Percentiles rank a stretch among this genome's conserved stretches.
Conservation (phyloP, 768 basidiomycete species). For the Artomyces pyxidatus region DNA sequence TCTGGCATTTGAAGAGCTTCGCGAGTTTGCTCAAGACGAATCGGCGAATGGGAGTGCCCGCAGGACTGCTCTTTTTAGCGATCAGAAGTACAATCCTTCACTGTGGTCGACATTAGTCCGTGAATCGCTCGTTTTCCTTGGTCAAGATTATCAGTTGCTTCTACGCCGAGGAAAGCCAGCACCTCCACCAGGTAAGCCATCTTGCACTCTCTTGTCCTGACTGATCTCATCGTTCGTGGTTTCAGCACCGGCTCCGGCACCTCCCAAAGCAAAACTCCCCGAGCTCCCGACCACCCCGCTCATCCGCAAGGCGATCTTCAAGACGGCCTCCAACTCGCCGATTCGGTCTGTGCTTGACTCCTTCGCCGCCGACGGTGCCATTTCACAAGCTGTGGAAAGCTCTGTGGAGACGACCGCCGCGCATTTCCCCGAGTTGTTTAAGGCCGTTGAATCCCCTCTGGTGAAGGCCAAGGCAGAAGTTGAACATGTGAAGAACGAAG, state of each 20-base stretch:
- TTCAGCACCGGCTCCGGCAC: constrained; percentile 22
- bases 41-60: constrained; percentile 33
- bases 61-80: constrained; percentile 53
- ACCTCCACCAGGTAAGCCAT: constrained; percentile 12
- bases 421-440: constrained; percentile 44
- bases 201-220: background rate
- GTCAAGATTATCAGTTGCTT: constrained; percentile 61
- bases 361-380: constrained; percentile 46
- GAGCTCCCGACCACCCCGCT: constrained; percentile 30
- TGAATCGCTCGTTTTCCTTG: constrained; percentile 52
- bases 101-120: constrained; percentile 57
- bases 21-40: constrained; percentile 37
- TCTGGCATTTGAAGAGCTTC: constrained; percentile 61
- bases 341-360: constrained; percentile 44
- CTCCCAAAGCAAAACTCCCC: constrained; percentile 28
- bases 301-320: constrained; percentile 37
- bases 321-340: constrained; percentile 38
- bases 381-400: constrained; percentile 34
- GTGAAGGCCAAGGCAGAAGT: constrained; percentile 16
- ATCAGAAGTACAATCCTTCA: constrained; percentile 56
- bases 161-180: constrained; percentile 47
- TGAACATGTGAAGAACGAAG: constrained; percentile 21
- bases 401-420: constrained; percentile 41
- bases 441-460: constrained; percentile 1
- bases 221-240: constrained; percentile 14